Evolutionary conservation across 2,329 filamentous ascomycete genomes (phyloP).

Genomic region (Hyphodiscus sp.): DNA sequence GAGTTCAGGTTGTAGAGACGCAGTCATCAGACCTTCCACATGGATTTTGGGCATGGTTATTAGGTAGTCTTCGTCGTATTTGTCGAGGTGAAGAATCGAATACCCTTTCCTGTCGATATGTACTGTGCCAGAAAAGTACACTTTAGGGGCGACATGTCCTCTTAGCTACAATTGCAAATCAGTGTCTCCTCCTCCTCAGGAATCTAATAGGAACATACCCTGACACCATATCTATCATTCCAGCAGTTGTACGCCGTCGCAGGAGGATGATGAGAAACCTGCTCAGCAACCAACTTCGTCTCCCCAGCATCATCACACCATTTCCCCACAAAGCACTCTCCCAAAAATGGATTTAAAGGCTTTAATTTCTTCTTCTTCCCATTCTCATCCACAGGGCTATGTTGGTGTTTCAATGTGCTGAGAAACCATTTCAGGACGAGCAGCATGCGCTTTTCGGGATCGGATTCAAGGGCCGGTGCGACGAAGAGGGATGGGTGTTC

Average conservation of each 20-base stretch:
- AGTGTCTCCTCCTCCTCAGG: not conserved
- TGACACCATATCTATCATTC: slow-evolving; percentile 75
- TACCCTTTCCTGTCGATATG: slow-evolving; percentile 92
- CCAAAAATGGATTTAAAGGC: slow-evolving; percentile 90
- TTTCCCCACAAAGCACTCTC: slow-evolving; percentile 84
- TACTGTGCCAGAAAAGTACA: slow-evolving; percentile 87
- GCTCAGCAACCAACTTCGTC: slow-evolving; percentile 84
- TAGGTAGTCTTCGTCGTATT: slow-evolving; percentile 57
- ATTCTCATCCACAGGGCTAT: slow-evolving; percentile 52
- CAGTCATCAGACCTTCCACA: slow-evolving; percentile 84
- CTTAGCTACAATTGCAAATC: slow-evolving; percentile 39
- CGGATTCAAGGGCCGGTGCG: slow-evolving; percentile 70
- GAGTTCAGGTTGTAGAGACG: slow-evolving; percentile 82
- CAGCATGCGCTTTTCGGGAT: slow-evolving; percentile 46
- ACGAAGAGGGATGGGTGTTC: slow-evolving; percentile 73
- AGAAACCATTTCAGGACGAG: slow-evolving; percentile 68
- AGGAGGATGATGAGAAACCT: slow-evolving; percentile 91
- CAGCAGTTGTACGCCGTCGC: slow-evolving; percentile 89
- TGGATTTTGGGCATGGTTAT: slow-evolving; percentile 88
- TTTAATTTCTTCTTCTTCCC: slow-evolving; percentile 89
- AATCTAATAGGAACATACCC: slow-evolving; percentile 11
- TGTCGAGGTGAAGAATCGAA: slow-evolving; percentile 70
- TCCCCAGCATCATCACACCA: slow-evolving; percentile 79
- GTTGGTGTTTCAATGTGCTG: slow-evolving; percentile 84
- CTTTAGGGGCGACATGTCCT: slow-evolving; percentile 93